Conservation (phyloP, 176 grass and related monocot species). For the Oryza officinalis region DNA sequence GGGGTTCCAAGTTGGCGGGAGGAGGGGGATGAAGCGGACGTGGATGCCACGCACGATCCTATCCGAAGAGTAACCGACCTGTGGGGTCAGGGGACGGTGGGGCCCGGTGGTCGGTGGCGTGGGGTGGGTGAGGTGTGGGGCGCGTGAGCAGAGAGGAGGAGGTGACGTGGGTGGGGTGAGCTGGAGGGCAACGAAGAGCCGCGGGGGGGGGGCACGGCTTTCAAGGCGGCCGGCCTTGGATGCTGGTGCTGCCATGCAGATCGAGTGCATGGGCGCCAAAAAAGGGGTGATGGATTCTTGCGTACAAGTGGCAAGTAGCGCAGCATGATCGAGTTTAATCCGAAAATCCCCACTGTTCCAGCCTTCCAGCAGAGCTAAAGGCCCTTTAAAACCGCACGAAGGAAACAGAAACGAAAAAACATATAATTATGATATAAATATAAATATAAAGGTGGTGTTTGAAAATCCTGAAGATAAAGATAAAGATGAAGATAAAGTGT, state of each 20-base stretch:
- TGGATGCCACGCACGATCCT: background rate
- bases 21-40: background rate
- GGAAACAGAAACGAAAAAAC: too few relatives aligned
- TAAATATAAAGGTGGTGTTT: too few relatives aligned
- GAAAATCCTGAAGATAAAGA: too few relatives aligned
- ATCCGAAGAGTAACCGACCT: background rate
- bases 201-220: background rate
- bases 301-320: background rate
- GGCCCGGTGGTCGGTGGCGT: background rate
- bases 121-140: too few relatives aligned
- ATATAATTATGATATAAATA: too few relatives aligned
- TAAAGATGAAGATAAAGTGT: too few relatives aligned
- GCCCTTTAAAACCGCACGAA: too few relatives aligned
- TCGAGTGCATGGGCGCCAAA: background rate
- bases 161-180: background rate
- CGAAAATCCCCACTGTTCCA: too few relatives aligned
- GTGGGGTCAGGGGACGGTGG: background rate
- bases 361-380: too few relatives aligned
- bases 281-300: background rate
- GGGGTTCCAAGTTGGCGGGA: slow-evolving; percentile 27
- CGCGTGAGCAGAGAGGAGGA: background rate
- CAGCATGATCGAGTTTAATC: too few relatives aligned
- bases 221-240: background rate
- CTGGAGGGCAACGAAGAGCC: background rate
- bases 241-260: background rate